A percentile compares a stretch with the other conserved stretches of the same genome.
Evolutionary conservation across 75 land plant species (phyloP).

Genomic region (Gnetum montanum): DNA sequence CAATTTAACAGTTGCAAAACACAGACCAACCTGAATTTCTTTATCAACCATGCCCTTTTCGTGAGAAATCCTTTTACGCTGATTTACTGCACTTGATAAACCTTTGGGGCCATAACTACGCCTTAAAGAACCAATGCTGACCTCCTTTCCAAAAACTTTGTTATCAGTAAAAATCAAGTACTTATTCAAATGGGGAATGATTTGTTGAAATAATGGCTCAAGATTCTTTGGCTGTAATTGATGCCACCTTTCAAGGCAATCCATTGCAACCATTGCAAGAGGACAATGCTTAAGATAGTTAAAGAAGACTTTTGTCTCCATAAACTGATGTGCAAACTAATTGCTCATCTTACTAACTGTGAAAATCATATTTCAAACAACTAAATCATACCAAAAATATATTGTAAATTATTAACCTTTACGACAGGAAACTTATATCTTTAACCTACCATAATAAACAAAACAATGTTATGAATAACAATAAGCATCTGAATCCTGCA

Average conservation of each 20-base stretch:
- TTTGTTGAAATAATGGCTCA: slow-evolving; percentile 18
- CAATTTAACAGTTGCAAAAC: too few species aligned
- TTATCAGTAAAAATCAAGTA: slow-evolving; percentile 17
- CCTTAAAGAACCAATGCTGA: not conserved
- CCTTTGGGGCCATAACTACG: not conserved
- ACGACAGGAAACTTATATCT: too few species aligned
- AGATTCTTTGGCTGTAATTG: slow-evolving; percentile 12
- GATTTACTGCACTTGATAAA: not conserved
- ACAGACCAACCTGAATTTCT: slow-evolving; percentile 13
- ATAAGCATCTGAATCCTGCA: too few species aligned
- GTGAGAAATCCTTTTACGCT: slow-evolving; percentile 4
- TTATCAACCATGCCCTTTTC: slow-evolving; percentile 9
- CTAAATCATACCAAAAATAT: too few species aligned
- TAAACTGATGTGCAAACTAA: too few species aligned
- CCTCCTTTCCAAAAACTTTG: slow-evolving; percentile 1
- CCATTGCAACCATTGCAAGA: slow-evolving; percentile 31
- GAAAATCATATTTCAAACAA: too few species aligned
- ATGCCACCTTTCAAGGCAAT: slow-evolving; percentile 34
- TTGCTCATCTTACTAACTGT: too few species aligned
- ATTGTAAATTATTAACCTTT: too few species aligned
- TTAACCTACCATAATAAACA: too few species aligned
- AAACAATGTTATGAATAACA: too few species aligned
- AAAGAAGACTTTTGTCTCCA: not conserved
- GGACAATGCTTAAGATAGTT: slow-evolving; percentile 25
- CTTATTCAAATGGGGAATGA: slow-evolving; percentile 26